These are phyloP conservation scores for Cryptosporidium canis DNA, from an alignment of 169 alveolate genomes.

Conservation along the genomic window DNA sequence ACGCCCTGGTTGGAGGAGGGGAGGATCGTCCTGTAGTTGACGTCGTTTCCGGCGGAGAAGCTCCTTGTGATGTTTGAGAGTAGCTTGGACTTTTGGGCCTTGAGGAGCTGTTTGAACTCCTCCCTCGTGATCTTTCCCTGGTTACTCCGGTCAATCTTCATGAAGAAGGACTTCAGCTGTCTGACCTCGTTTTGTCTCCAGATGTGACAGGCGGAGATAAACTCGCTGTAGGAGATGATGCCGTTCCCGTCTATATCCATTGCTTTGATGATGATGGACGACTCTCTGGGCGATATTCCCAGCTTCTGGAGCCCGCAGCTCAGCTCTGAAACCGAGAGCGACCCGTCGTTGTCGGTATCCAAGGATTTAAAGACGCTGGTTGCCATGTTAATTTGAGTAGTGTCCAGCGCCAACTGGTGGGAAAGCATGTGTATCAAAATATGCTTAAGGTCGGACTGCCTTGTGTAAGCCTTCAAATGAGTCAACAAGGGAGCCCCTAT, in stretches of 20 bases:
- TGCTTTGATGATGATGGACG: conserved; percentile 29
- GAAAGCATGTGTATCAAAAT: conserved; percentile 35
- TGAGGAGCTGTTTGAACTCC: conserved; percentile 45
- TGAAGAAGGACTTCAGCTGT: conserved; percentile 45
- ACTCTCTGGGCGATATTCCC: conserved; percentile 26
- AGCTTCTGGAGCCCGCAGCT: neutral
- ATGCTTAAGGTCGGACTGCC: conserved; percentile 33
- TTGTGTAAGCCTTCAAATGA: conserved; percentile 33
- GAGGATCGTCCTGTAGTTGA: conserved; percentile 32
- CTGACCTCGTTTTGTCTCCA: conserved; percentile 54
- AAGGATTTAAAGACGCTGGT: conserved; percentile 36
- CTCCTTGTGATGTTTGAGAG: conserved; percentile 47
- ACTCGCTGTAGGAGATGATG: conserved; percentile 51
- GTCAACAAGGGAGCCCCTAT: conserved; percentile 24
- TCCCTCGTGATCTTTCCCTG: conserved; percentile 31
- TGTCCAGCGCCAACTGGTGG: conserved; percentile 56
- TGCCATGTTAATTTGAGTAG: conserved; percentile 50
- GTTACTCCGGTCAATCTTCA: conserved; percentile 26
- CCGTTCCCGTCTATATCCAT: conserved; percentile 67
- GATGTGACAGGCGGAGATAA: conserved; percentile 59
- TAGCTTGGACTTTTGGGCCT: conserved; percentile 48
- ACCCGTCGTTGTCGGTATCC: conserved; percentile 38
- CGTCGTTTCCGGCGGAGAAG: conserved; percentile 8
- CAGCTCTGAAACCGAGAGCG: conserved; percentile 9
- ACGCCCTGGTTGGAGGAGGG: conserved; percentile 67